These are phyloP conservation scores for Penicillium psychrosexuale DNA, from an alignment of 2,329 filamentous ascomycete species.

Conservation along the genomic window DNA sequence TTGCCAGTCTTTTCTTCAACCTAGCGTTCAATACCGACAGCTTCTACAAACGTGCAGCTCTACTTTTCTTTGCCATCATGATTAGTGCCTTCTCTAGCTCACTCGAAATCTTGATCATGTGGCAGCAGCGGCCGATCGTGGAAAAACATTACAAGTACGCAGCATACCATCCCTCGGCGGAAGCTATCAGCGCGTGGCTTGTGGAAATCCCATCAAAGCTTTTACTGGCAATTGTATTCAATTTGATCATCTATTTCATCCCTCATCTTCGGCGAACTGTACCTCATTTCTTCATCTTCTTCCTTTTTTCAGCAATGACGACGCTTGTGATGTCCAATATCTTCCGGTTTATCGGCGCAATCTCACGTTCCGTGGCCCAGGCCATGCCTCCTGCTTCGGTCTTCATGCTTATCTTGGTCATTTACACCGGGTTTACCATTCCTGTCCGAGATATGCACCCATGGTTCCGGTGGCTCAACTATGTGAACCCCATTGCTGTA, in stretches of 20 bases:
- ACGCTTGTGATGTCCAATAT: slow-evolving; percentile 80
- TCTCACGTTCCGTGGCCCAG: slow-evolving; percentile 64
- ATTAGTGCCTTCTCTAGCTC: slow-evolving; percentile 78
- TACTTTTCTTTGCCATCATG: slow-evolving; percentile 81
- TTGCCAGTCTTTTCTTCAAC: slow-evolving; percentile 77
- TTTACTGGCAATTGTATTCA: slow-evolving; percentile 68
- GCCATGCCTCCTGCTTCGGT: slow-evolving; percentile 56
- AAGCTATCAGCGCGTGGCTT: slow-evolving; percentile 80
- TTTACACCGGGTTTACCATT: slow-evolving; percentile 52
- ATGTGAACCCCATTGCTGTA: slow-evolving; percentile 68
- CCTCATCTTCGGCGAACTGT: slow-evolving; percentile 72
- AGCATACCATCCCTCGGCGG: slow-evolving; percentile 85
- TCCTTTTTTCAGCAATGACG: slow-evolving; percentile 69
- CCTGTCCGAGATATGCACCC: slow-evolving; percentile 63
- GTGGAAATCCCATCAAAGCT: slow-evolving; percentile 82
- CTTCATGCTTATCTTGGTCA: slow-evolving; percentile 42
- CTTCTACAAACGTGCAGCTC: slow-evolving; percentile 72
- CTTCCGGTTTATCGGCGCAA: slow-evolving; percentile 73
- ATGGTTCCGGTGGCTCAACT: slow-evolving; percentile 83
- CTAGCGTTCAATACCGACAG: slow-evolving; percentile 61
- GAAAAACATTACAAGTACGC: slow-evolving; percentile 86
- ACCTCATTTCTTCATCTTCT: slow-evolving; percentile 79
- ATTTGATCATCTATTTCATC: slow-evolving; percentile 81
- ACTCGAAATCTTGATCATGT: slow-evolving; percentile 78
- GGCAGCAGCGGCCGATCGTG: slow-evolving; percentile 84